Percentiles rank a stretch among this genome's conserved stretches.
phyloP scores from a whole-genome alignment of 2,329 filamentous ascomycete species.

The Colletotrichum noveboracense region DNA sequence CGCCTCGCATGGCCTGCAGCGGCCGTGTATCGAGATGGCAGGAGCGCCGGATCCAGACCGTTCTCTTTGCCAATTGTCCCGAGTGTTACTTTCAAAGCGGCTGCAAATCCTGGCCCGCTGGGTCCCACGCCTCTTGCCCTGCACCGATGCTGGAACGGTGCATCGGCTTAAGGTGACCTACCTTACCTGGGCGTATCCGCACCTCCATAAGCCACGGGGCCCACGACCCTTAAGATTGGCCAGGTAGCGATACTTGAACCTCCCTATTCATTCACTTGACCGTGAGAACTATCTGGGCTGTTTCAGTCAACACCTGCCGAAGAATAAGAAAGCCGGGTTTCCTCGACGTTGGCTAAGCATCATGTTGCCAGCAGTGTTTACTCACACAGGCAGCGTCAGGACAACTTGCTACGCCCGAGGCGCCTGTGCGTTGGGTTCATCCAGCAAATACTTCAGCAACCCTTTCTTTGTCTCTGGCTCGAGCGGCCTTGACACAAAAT shows the following conservation, averaged over 20 bases:
- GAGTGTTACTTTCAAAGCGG: neutral
- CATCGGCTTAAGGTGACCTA: neutral
- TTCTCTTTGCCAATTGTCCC: neutral
- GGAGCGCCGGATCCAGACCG: neutral
- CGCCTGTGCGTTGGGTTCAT: neutral
- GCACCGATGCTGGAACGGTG: neutral
- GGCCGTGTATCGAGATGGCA: constrained; percentile 4
- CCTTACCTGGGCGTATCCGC: constrained; percentile 8
- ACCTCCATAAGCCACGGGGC: constrained; percentile 2
- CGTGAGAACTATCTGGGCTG: neutral
- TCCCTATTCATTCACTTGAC: neutral
- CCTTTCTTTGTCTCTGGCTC: neutral
- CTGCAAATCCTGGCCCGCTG: neutral
- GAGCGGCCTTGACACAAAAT: neutral
- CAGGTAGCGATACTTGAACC: neutral
- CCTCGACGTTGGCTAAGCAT: neutral
- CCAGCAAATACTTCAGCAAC: neutral
- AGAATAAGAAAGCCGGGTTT: neutral
- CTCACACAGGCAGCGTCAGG: neutral
- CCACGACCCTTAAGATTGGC: neutral
- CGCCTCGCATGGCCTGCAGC: neutral
- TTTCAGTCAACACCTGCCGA: neutral
- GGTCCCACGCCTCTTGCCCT: neutral
- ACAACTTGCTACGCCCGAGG: neutral
- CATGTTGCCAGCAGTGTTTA: neutral